Conservation (phyloP, 2,329 filamentous ascomycete genomes). For the Sporothrix humicola region DNA sequence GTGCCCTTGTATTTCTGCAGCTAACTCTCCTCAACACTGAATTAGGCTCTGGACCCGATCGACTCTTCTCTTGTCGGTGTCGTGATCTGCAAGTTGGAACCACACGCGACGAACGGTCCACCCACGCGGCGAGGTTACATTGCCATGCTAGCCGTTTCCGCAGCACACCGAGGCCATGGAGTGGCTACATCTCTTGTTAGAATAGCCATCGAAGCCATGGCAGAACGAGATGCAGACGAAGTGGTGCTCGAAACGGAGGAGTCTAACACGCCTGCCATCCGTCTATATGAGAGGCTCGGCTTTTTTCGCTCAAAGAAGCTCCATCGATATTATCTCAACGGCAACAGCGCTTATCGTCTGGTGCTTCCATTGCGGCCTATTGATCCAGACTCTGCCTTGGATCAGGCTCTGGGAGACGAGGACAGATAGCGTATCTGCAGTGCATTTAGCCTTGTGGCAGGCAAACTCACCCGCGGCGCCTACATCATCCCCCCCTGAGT, state of each 20-base stretch:
- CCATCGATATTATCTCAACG: slow-evolving; percentile 95
- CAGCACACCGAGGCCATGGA: slow-evolving; percentile 78
- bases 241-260: slow-evolving; percentile 96
- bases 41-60: slow-evolving; percentile 63
- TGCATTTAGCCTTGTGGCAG: background rate
- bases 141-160: slow-evolving; percentile 93
- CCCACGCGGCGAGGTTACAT: slow-evolving; percentile 86
- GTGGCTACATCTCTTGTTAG: slow-evolving; percentile 90
- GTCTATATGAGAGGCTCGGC: slow-evolving; percentile 88
- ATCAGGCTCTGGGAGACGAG: slow-evolving; percentile 46
- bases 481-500: too few species aligned
- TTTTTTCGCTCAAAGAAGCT: slow-evolving; percentile 92
- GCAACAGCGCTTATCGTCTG: slow-evolving; percentile 89
- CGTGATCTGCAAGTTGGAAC: slow-evolving; percentile 92
- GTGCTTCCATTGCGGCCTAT: slow-evolving; percentile 75
- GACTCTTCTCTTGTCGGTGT: slow-evolving; percentile 78
- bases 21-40: background rate
- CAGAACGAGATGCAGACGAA: slow-evolving; percentile 81
- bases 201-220: slow-evolving; percentile 90
- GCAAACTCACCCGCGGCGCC: too few species aligned
- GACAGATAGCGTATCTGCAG: slow-evolving; percentile 32
- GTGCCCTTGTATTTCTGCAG: background rate
- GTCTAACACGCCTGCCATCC: slow-evolving; percentile 86
- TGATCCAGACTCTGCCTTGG: slow-evolving; percentile 49
- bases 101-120: slow-evolving; percentile 80